Evolutionary conservation across 2,329 filamentous ascomycete genomes (phyloP).

Genomic region (Calonectria fujianensis): DNA sequence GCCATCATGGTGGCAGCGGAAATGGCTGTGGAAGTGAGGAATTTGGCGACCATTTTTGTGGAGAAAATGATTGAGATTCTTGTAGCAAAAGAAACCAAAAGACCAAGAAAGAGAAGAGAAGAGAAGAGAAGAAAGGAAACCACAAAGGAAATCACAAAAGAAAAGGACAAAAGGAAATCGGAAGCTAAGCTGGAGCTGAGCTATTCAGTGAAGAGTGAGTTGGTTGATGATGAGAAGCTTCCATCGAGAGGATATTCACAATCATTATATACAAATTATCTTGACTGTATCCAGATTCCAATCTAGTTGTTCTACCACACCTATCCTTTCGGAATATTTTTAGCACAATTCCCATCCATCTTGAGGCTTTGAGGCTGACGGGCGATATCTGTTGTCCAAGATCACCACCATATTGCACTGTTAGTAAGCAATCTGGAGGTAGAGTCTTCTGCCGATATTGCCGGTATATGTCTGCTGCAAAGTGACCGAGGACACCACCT

Average conservation of each 20-base stretch:
- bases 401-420: background rate
- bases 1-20: background rate
- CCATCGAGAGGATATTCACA: constrained; percentile 5
- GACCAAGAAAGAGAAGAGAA: background rate
- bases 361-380: background rate
- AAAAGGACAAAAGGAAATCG: background rate
- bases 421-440: background rate
- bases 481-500: background rate
- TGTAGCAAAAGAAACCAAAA: background rate
- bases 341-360: background rate
- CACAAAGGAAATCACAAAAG: constrained; percentile 2
- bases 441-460: background rate
- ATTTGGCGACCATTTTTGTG: constrained; percentile 3
- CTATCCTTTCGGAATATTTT: background rate
- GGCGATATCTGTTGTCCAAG: background rate
- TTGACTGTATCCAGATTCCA: background rate
- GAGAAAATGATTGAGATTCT: constrained; percentile 6
- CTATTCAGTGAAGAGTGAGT: constrained; percentile 4
- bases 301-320: background rate
- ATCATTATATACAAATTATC: background rate
- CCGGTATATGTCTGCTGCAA: background rate
- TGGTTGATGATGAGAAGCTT: constrained; percentile 6
- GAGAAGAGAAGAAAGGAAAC: background rate
- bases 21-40: background rate
- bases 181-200: constrained; percentile 3